Conservation (phyloP, 2,329 filamentous ascomycete genomes). For the Epichloe sylvatica region DNA sequence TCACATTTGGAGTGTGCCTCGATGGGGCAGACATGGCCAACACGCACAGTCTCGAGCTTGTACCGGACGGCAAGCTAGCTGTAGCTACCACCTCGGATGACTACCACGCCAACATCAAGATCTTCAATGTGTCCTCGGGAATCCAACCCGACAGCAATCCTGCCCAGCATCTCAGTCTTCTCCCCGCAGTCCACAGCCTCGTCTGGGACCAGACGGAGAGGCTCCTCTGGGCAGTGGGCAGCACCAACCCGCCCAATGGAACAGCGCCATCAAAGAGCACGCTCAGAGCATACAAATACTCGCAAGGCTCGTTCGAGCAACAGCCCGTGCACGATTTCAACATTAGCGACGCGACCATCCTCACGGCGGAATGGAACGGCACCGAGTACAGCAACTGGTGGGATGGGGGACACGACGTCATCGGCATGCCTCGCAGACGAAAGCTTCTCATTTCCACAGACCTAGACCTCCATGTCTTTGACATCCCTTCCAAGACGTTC, state of each 20-base stretch:
- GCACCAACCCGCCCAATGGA: neutral
- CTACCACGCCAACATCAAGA: neutral
- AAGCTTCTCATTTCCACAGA: constrained; percentile 2
- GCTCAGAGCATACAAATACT: constrained; percentile 1
- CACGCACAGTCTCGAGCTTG: constrained; percentile 1
- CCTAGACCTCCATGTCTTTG: neutral
- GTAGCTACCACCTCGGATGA: neutral
- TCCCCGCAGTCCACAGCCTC: neutral
- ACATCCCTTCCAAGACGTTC: neutral
- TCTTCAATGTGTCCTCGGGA: neutral
- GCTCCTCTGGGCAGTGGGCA: constrained; percentile 1
- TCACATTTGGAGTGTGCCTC: constrained; percentile 1
- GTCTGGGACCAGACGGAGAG: neutral
- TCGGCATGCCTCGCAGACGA: neutral
- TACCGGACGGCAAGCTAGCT: neutral
- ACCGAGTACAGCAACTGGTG: constrained; percentile 1
- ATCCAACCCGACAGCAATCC: neutral
- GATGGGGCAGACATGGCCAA: neutral
- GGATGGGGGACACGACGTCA: constrained; percentile 1
- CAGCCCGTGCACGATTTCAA: neutral
- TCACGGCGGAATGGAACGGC: constrained; percentile 1
- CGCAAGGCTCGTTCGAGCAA: neutral
- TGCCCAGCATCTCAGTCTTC: neutral
- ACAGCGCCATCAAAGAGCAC: neutral
- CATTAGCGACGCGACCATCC: neutral